Conservation (phyloP, 2,329 filamentous ascomycete species). For the Alternaria triticina region DNA sequence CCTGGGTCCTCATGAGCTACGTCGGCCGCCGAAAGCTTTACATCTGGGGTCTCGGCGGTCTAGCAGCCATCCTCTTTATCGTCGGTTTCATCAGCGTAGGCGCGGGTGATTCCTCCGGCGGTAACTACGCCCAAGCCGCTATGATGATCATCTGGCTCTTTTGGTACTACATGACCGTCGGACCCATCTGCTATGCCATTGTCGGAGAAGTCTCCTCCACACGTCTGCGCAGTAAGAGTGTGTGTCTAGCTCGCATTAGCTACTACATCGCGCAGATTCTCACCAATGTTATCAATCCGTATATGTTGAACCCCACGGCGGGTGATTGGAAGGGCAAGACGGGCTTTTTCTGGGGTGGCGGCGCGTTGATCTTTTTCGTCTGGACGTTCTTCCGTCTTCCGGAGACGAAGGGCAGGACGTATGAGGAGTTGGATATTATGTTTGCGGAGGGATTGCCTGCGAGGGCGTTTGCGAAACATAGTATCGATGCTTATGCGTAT, state of each 20-base stretch:
- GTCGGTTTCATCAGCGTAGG: conserved; percentile 68
- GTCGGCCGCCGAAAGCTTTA: conserved; percentile 77
- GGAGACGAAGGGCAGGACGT: conserved; percentile 77
- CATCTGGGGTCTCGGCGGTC: conserved; percentile 67
- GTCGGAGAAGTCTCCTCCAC: conserved; percentile 82
- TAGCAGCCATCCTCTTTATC: conserved; percentile 73
- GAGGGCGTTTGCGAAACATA: conserved; percentile 16
- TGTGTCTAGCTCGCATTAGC: conserved; percentile 77
- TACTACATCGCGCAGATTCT: conserved; percentile 72
- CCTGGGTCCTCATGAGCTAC: conserved; percentile 79
- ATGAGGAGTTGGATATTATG: conserved; percentile 80
- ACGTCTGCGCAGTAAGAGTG: conserved; percentile 83
- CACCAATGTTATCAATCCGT: conserved; percentile 76
- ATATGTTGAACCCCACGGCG: conserved; percentile 53
- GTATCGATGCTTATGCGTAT: conserved; percentile 17
- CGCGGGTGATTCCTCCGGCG: conserved; percentile 50
- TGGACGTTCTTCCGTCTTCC: conserved; percentile 81
- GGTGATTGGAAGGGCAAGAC: conserved; percentile 83
- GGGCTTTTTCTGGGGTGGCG: conserved; percentile 83
- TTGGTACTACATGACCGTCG: conserved; percentile 81
- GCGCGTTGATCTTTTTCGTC: conserved; percentile 73
- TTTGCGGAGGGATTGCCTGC: conserved; percentile 63
- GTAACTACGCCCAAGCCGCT: conserved; percentile 27
- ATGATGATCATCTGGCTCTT: conserved; percentile 54
- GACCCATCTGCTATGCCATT: conserved; percentile 85